Evolutionary conservation across 1,284 basidiomycete species (phyloP).

Genomic region (Anthracocystis walkeri): DNA sequence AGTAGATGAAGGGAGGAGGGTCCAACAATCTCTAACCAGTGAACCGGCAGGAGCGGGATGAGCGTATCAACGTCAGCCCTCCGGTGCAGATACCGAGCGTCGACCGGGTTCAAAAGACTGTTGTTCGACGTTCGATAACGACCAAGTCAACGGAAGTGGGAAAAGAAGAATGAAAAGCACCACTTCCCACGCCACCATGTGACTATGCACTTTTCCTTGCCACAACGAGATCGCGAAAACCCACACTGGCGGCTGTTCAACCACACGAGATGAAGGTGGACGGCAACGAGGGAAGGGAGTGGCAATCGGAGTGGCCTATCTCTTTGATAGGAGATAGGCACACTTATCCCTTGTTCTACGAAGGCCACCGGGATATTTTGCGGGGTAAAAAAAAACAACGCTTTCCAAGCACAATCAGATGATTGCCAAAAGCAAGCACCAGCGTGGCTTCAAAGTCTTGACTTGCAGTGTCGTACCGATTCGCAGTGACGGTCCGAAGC

Average conservation of each 20-base stretch:
- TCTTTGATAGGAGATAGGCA: constrained; percentile 40
- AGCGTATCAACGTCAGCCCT: background rate
- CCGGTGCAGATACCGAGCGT: background rate
- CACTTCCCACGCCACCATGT: background rate
- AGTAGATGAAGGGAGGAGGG: background rate
- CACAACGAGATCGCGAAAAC: no score
- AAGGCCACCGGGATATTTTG: constrained; percentile 4
- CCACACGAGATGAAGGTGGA: background rate
- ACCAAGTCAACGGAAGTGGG: background rate
- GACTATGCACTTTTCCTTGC: background rate
- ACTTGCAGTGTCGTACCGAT: no score
- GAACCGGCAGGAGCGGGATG: background rate
- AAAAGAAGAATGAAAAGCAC: background rate
- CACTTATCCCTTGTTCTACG: background rate
- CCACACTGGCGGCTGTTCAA: background rate
- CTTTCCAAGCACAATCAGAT: background rate
- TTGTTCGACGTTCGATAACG: constrained; percentile 5
- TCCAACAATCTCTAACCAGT: background rate
- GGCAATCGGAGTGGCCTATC: constrained; percentile 8
- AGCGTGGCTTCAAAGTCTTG: no score
- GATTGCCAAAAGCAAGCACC: no score
- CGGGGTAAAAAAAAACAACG: constrained; percentile 2
- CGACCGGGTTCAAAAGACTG: background rate
- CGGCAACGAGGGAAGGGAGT: background rate
- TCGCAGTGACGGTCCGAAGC: no score